These are phyloP conservation scores for Scheffersomyces illinoinensis DNA, from an alignment of 1,139 yeast species.

Conservation along the genomic window DNA sequence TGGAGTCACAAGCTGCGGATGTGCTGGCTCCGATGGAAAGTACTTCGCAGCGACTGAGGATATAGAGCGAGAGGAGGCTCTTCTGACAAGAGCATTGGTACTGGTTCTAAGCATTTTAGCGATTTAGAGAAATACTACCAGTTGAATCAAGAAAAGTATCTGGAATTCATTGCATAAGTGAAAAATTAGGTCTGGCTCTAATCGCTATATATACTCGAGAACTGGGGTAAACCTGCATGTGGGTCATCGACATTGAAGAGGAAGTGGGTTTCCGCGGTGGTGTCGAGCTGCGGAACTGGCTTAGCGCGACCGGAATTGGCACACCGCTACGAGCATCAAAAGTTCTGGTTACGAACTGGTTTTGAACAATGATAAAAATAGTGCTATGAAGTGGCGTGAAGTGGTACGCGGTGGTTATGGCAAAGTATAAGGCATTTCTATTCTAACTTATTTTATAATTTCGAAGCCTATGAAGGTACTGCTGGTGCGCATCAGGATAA, in stretches of 20 bases:
- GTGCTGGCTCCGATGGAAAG: constrained; percentile 55
- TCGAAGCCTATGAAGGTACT: background rate
- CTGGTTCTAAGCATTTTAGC: background rate
- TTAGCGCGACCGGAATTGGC: background rate
- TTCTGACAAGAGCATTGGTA: background rate
- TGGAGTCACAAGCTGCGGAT: constrained; percentile 48
- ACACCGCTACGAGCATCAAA: background rate
- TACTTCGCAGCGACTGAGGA: constrained; percentile 24
- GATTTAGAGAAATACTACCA: background rate
- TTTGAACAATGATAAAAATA: background rate
- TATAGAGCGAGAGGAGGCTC: background rate
- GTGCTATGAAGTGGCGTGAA: background rate
- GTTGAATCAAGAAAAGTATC: background rate
- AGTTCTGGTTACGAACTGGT: background rate
- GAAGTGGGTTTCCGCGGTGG: background rate
- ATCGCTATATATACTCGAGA: background rate
- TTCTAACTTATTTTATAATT: background rate
- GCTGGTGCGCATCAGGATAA: background rate
- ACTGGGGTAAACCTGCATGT: background rate
- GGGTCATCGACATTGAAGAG: background rate
- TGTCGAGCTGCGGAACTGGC: background rate
- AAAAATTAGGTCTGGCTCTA: background rate
- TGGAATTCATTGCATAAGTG: background rate
- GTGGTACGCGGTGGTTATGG: background rate
- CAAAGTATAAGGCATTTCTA: background rate